Evolutionary conservation across 306 rosid genomes (phyloP).

Genomic region (Trifolium pratense): DNA sequence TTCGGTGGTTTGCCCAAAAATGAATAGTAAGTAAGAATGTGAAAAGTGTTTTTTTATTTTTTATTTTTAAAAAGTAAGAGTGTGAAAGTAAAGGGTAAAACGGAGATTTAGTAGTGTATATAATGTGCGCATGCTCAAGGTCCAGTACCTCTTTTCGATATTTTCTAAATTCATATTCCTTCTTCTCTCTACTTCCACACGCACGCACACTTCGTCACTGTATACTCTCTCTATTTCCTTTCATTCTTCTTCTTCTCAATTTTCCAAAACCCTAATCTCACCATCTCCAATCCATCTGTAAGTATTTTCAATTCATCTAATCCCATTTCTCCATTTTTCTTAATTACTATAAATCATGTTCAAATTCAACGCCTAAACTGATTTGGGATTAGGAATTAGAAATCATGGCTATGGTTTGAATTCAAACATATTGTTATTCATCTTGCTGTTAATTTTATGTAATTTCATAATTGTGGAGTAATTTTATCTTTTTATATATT

Average conservation of each 20-base stretch:
- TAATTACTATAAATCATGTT: too few species aligned
- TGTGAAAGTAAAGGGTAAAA: too few species aligned
- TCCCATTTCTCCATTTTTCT: too few species aligned
- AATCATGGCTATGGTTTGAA: too few species aligned
- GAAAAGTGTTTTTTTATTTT: too few species aligned
- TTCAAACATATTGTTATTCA: background rate
- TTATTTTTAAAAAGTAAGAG: too few species aligned
- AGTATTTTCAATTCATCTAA: constrained; percentile 32
- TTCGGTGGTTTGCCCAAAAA: too few species aligned
- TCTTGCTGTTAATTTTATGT: constrained; percentile 9
- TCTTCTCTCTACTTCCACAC: background rate
- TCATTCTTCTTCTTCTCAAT: background rate
- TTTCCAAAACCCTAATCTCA: too few species aligned
- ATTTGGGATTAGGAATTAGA: too few species aligned
- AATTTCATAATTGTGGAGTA: constrained; percentile 10
- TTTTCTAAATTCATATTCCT: constrained; percentile 2
- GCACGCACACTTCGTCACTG: background rate
- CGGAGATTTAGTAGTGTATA: constrained; percentile 36
- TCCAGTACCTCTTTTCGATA: constrained; percentile 12
- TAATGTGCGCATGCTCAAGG: constrained; percentile 32
- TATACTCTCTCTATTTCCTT: background rate
- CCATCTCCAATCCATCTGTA: constrained; percentile 36
- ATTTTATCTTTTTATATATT: background rate
- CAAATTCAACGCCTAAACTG: too few species aligned
- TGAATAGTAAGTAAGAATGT: too few species aligned